Conservation (phyloP, 306 rosid genomes). For the Lupinus albus region DNA sequence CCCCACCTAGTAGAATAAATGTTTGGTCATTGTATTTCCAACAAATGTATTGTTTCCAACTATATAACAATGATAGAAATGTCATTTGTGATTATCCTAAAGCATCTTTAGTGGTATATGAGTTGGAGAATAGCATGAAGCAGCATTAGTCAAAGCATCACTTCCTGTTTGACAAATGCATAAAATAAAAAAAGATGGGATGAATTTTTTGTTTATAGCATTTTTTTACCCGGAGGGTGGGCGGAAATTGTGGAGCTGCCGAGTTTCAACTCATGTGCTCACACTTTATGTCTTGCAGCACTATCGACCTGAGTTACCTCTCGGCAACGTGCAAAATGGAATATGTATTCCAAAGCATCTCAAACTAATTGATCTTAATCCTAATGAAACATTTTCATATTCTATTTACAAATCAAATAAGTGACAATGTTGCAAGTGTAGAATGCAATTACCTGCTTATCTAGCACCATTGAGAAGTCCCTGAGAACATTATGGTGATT, state of each 20-base stretch:
- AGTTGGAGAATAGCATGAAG: neutral
- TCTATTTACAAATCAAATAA: neutral
- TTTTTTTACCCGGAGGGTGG: no score
- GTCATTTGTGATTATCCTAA: neutral
- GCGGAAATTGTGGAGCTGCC: no score
- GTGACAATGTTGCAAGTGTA: neutral
- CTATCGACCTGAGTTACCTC: no score
- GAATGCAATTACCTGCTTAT: slow-evolving; percentile 57
- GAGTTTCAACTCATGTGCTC: no score
- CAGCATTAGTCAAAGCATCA: neutral
- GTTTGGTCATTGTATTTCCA: no score
- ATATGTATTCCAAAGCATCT: neutral
- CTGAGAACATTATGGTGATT: slow-evolving; percentile 60
- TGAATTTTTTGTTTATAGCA: neutral
- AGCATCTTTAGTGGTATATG: neutral
- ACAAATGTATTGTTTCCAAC: no score
- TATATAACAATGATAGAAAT: neutral
- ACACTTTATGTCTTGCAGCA: no score
- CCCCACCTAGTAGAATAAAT: no score
- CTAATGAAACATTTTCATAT: neutral
- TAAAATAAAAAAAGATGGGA: neutral
- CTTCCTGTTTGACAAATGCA: neutral
- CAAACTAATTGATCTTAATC: neutral
- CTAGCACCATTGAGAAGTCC: slow-evolving; percentile 78
- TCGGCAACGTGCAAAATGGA: neutral